A percentile compares a stretch with the other conserved stretches of the same genome.
phyloP scores from a whole-genome alignment of 371 early-diverging fungal species.

The Actinomucor elegans region DNA sequence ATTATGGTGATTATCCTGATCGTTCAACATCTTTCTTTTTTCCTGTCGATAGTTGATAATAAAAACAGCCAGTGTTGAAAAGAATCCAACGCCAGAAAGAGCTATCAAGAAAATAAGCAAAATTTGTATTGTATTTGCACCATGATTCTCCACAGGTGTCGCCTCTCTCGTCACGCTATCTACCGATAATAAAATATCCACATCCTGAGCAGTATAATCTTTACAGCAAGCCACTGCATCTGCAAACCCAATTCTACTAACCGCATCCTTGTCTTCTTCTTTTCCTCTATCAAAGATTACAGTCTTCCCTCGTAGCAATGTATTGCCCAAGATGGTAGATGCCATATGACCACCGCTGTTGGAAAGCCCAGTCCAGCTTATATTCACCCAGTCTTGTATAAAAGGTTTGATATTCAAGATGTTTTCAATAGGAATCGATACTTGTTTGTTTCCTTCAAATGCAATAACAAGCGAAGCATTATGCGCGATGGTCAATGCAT shows the following conservation, averaged over 20 bases:
- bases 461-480: slow-evolving; percentile 5
- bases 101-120: not conserved
- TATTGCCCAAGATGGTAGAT: slow-evolving; percentile 7
- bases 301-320: slow-evolving; percentile 6
- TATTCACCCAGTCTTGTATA: slow-evolving; percentile 6
- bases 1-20: too few species aligned
- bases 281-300: slow-evolving; percentile 8
- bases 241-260: slow-evolving; percentile 1
- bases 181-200: slow-evolving; percentile 3
- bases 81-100: not conserved
- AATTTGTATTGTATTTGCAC: not conserved
- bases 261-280: not conserved
- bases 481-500: not conserved
- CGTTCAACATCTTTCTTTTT: not conserved
- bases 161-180: not conserved
- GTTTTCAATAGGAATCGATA: slow-evolving; percentile 7
- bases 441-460: slow-evolving; percentile 4
- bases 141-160: not conserved
- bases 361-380: slow-evolving; percentile 8
- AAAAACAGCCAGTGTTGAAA: not conserved
- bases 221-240: slow-evolving; percentile 6
- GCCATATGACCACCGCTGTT: slow-evolving; percentile 1
- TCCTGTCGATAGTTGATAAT: not conserved
- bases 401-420: slow-evolving; percentile 3
- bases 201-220: not conserved